Conservation (phyloP, 192 early-diverging fungal species). For the Entomortierella parvispora region DNA sequence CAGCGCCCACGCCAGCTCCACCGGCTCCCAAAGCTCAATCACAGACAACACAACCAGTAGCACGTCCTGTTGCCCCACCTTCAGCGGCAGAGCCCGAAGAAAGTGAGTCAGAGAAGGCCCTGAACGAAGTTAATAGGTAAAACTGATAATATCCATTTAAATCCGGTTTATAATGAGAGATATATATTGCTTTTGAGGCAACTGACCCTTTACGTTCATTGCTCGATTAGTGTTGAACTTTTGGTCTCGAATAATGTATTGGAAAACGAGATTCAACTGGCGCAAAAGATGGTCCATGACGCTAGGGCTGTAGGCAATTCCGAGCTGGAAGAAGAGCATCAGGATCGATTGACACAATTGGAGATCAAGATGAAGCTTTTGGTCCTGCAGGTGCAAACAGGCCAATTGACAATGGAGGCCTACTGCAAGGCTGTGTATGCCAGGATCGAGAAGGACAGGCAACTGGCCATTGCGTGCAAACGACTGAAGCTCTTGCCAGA, state of each 20-base stretch:
- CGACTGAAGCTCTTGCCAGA: constrained; percentile 67
- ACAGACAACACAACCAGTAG: constrained; percentile 6
- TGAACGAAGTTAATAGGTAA: constrained; percentile 68
- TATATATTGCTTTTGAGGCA: constrained; percentile 17
- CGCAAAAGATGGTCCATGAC: constrained; percentile 58
- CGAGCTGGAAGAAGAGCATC: constrained; percentile 67
- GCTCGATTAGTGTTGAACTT: constrained; percentile 66
- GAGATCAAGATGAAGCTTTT: constrained; percentile 83
- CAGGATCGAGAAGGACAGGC: constrained; percentile 67
- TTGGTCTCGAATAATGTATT: constrained; percentile 81
- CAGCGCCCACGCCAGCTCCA: constrained; percentile 1
- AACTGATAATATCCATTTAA: constrained; percentile 2
- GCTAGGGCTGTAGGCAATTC: constrained; percentile 52
- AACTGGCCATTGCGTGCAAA: constrained; percentile 75
- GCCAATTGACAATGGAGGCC: constrained; percentile 74
- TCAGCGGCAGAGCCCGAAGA: constrained; percentile 23
- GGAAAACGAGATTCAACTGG: constrained; percentile 67
- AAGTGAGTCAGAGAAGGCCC: constrained; percentile 58
- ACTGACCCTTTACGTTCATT: not conserved
- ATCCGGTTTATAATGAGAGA: too few relatives aligned
- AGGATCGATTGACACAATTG: constrained; percentile 70
- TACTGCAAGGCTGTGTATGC: constrained; percentile 70
- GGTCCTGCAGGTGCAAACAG: constrained; percentile 74
- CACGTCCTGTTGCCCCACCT: not conserved
- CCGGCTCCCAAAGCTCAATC: constrained; percentile 14